Percentiles rank a stretch among this genome's conserved stretches.
Evolutionary conservation across 352 stramenopile species (phyloP).

Genomic region (Globisporangium camurandrum): DNA sequence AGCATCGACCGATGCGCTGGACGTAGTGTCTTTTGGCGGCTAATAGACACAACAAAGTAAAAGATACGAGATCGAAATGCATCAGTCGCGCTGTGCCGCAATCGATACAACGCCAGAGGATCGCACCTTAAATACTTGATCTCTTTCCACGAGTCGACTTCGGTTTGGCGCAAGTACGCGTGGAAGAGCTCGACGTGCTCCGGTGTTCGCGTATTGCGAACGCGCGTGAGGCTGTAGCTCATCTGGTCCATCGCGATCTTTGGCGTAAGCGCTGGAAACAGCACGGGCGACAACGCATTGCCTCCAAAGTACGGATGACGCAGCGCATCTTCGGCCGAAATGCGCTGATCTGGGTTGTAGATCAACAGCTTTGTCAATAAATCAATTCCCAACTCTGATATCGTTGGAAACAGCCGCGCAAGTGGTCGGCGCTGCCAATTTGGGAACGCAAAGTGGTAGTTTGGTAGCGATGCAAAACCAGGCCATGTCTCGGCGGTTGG

Average conservation of each 20-base stretch:
- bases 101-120: too few relatives aligned
- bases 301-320: constrained; percentile 83
- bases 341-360: constrained; percentile 79
- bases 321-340: constrained; percentile 74
- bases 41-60: too few relatives aligned
- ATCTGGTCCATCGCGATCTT: constrained; percentile 79
- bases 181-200: constrained; percentile 79
- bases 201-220: constrained; percentile 35
- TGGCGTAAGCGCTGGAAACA: constrained; percentile 39
- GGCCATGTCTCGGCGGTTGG: constrained; percentile 95
- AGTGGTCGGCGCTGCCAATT: constrained; percentile 69
- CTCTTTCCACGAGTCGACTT: constrained; percentile 76
- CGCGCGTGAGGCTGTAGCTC: constrained; percentile 51
- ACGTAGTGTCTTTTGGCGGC: constrained; percentile 73
- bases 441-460: constrained; percentile 92
- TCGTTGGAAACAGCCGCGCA: constrained; percentile 60
- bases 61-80: too few relatives aligned
- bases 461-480: constrained; percentile 94
- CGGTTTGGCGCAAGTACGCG: constrained; percentile 66
- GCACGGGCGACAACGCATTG: constrained; percentile 33
- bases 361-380: constrained; percentile 68
- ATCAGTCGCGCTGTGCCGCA: too few relatives aligned
- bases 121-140: constrained; percentile 83
- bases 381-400: constrained; percentile 64
- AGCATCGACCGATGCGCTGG: constrained; percentile 87